These are phyloP conservation scores for Penicillium sp. DNA, from an alignment of 2,329 filamentous ascomycete genomes.

Conservation along the genomic window DNA sequence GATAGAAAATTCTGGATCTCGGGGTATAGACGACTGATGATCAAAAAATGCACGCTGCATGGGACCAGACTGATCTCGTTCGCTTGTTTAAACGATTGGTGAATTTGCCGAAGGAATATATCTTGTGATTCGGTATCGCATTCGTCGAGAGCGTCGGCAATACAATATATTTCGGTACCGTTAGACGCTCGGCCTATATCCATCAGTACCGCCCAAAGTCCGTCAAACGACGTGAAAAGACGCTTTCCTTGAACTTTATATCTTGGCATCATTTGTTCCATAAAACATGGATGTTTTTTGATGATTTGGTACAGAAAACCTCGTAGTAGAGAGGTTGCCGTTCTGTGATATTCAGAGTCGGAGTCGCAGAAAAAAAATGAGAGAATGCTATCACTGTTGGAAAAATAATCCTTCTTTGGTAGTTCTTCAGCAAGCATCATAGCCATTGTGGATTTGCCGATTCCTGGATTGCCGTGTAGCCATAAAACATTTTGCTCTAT, in stretches of 20 bases:
- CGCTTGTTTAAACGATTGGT: conserved; percentile 7
- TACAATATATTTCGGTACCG: conserved; percentile 16
- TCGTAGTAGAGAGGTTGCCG: conserved; percentile 16
- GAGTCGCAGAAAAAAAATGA: conserved; percentile 25
- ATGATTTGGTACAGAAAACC: conserved; percentile 20
- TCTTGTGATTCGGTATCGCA: conserved; percentile 20
- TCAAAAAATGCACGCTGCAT: conserved; percentile 9
- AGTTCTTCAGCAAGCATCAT: conserved; percentile 8
- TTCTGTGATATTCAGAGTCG: conserved; percentile 5
- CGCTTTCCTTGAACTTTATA: conserved; percentile 4
- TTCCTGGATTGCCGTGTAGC: conserved; percentile 24
- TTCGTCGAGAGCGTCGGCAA: conserved; percentile 29
- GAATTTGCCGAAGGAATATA: conserved; percentile 17
- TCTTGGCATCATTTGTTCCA: conserved; percentile 11
- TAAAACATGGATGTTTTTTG: conserved; percentile 6
- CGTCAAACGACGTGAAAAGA: conserved; percentile 15
- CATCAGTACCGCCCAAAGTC: conserved; percentile 14
- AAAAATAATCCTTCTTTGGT: conserved; percentile 1
- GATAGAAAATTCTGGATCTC: conserved; percentile 10
- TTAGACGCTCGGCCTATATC: conserved; percentile 7
- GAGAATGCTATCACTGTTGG: conserved; percentile 3
- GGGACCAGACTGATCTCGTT: background rate
- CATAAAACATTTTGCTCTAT: conserved; percentile 16
- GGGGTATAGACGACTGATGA: conserved; percentile 15
- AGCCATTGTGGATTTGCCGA: conserved; percentile 21